Base-by-base conservation (phyloP, 306 rosid genomes). In the Amphicarpaea edgeworthii region DNA sequence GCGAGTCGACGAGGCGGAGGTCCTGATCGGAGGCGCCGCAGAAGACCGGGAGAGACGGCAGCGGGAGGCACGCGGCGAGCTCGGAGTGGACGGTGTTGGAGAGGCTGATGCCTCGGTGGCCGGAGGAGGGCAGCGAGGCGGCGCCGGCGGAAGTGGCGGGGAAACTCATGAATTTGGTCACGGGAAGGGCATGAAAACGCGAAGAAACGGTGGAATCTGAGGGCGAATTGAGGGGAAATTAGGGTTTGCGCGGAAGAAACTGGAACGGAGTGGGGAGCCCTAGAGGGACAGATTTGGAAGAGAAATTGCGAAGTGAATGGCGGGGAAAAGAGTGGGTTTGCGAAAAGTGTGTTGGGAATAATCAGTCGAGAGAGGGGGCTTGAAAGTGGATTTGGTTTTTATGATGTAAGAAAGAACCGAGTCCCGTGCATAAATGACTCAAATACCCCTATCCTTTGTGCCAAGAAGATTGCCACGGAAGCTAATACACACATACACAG, bases 31-130 rank as follows among this genome's bases (percentile, higher is more conserved):
- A 85, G 17, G 90, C 86, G 3, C 98, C 98, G 40, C 91, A 95
- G 88, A 90, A 92, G 40, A 95, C 93, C 51, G 97, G 99, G 24
- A 95, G 93, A 62, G 97, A 89, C 10, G 97, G 97, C 83, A 95
- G 61, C 78, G 97, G 97, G 82, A 95, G 80, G 93, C 91, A 90
- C 0, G 97, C 82, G 20, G 97, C 94, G 60, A 90, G 92, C 72
- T 96, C 99, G 37, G 99, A 96, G 81, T 92, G 97, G 34, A 89
- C 45, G 6, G 98, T 87, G 67, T 90, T 96, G 6, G 97, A 76
- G 41, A 96, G 79, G 23, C 90, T 83, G 70, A 89, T 90, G 30
- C 98, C 97, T 23, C 88, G 89, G 84, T 70, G 86, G 69, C 75
- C 79, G 79, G 72, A 63, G 32, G 59, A 60, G 3, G 77, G 24